phyloP scores from a whole-genome alignment of 352 stramenopile species.

The Stephanocyclus meneghinianus region DNA sequence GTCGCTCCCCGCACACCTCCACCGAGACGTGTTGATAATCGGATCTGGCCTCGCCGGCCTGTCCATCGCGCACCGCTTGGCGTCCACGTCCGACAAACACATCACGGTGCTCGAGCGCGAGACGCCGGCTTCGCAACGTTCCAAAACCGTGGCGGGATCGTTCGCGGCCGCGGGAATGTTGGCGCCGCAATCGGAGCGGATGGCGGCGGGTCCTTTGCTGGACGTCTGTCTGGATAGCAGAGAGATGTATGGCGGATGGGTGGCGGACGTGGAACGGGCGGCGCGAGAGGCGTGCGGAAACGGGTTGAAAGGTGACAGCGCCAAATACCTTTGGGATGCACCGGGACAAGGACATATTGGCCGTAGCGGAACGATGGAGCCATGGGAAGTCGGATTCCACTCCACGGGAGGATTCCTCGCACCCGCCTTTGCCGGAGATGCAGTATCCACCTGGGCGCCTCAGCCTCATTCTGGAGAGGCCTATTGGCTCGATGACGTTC shows the following conservation, averaged over 20 bases:
- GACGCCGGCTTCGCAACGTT: conserved; percentile 14
- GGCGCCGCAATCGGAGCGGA: conserved; percentile 69
- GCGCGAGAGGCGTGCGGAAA: conserved; percentile 50
- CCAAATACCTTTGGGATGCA: neutral
- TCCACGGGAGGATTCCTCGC: conserved; percentile 76
- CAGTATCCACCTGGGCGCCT: conserved; percentile 74
- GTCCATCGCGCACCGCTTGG: conserved; percentile 63
- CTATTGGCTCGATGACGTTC: conserved; percentile 72
- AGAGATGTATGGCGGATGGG: conserved; percentile 69
- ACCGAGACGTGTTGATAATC: conserved; percentile 74
- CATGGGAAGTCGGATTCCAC: conserved; percentile 74
- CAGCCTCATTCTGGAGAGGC: conserved; percentile 44
- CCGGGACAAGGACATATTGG: conserved; percentile 33
- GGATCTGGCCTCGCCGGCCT: conserved; percentile 75
- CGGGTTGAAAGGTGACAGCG: neutral
- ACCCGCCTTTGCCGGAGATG: conserved; percentile 79
- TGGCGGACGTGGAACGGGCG: conserved; percentile 61
- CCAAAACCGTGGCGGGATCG: conserved; percentile 48
- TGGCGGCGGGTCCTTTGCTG: conserved; percentile 67
- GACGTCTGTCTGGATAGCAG: conserved; percentile 72
- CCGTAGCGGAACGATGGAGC: conserved; percentile 47
- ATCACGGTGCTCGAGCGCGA: conserved; percentile 75
- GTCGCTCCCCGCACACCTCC: neutral
- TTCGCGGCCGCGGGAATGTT: conserved; percentile 81
- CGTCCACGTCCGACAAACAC: conserved; percentile 54